Evolutionary conservation across 2,329 filamentous ascomycete genomes (phyloP), one percentile per base, ranked within the genome.

Genomic region (Chrysosporium keratinophilum): DNA sequence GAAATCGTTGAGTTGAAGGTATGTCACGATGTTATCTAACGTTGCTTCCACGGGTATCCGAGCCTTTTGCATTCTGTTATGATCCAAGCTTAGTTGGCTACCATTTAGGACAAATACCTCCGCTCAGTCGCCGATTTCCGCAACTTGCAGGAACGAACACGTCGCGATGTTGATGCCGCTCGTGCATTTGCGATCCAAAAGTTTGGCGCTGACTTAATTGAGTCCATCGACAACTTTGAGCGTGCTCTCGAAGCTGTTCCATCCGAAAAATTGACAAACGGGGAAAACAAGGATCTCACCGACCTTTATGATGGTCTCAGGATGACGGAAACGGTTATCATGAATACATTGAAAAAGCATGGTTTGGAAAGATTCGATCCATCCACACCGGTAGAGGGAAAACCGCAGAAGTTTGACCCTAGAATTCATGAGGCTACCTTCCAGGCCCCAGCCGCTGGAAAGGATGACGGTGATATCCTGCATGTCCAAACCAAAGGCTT

Each of bases 351-450:
- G 60, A 83, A 87, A 76, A 96, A 94, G 78, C 93, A 98, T 71
- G 93, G 93, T 54, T 77, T 98, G 58, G 87, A 95, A 77, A 79
- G 90, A 62, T 88, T 95, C 69, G 83, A 90, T 68, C 91, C 93
- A 15, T 72, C 69, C 54, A 71, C 73, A 59, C 60, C 57, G 37
- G 55, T 64, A 4, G 65, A 71, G 1, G 75, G 75, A 35, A 75
- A 81, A 60, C 79, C 82, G 63, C 85, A 93, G 69, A 89, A 88
- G 73, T 98, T 98, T 77, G 85, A 98, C 75, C 90, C 93, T 61
- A 96, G 96, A 72, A 79, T 87, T 72, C 93, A 97, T 70, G 93
- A 98, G 78, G 93, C 93, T 37, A 93, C 88, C 19, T 97, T 97
- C 74, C 90, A 94, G 84, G 83, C 88, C 9, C 88, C 89, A 42